Evolutionary conservation across 1,284 basidiomycete genomes (phyloP), one percentile per base, ranked within the genome.

Genomic region (Moesziomyces globuligerus): DNA sequence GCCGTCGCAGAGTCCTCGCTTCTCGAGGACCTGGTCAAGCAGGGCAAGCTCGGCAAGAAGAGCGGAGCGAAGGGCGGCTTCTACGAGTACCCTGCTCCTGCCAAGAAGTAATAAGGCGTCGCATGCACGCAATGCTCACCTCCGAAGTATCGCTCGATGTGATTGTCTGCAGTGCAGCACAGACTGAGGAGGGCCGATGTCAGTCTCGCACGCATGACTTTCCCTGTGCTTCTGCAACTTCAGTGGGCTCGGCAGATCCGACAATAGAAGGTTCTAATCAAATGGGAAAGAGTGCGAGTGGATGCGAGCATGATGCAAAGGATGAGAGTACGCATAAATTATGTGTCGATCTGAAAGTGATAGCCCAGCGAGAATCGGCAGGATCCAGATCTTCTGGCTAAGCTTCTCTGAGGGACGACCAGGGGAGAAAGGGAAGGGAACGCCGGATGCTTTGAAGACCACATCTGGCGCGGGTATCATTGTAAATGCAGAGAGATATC

Each of bases 11-110:
- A 84, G 41, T 85, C 85, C 37, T 72, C 78, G 39, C 58, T 85
- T 57, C 78, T 87, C 53, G 85, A 85, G 45, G 78, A 85, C 67
- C 80, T 87, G 52, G 86, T 88, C 48, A 81, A 83, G 60, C 83
- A 86, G 74, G 86, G 86, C 43, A 85, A 85, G 70, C 79, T 86
- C 37, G 87, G 87, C 26, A 81, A 86, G 68, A 88, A 88, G 84
- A 84, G 81, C 41, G 86, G 86, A 1, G 79, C 83, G 54, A 80
- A 80, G 74, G 79, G 78, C 44, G 85, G 85, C n/a, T 85, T 85
- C 69, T 85, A 83, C 72, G 81, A 83, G 71, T 85, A 83, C 64
- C 61, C 68, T 32, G 68, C 60, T 45, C 59, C 67, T 32, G 50
- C 66, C 49, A 75, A 69, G 52, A 72, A 74, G 60, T 74, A 38